Conservation (phyloP, 495 filamentous ascomycete species). For the Penicillium goetzii region DNA sequence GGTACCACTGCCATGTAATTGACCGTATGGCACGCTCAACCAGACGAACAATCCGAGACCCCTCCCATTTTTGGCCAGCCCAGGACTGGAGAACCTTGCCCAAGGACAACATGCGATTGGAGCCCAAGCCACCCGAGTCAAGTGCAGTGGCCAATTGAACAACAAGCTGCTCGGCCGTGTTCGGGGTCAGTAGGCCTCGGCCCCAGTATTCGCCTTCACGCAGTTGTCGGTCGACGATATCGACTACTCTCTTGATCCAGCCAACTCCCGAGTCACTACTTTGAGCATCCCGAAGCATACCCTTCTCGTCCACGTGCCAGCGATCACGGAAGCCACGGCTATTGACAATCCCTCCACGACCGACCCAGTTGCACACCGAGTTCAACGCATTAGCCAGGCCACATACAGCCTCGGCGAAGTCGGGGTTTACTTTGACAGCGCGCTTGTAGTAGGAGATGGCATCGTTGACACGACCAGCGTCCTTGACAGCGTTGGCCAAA, state of each 20-base stretch:
- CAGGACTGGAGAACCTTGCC: conserved; percentile 62
- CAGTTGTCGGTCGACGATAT: conserved; percentile 91
- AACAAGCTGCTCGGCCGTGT: conserved; percentile 54
- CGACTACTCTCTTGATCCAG: conserved; percentile 94
- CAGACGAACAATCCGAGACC: conserved; percentile 80
- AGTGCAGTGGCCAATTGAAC: conserved; percentile 47
- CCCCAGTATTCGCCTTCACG: conserved; percentile 89
- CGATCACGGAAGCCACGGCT: conserved; percentile 76
- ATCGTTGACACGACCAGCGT: conserved; percentile 89
- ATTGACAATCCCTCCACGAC: conserved; percentile 80
- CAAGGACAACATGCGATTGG: conserved; percentile 41
- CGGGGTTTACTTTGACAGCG: conserved; percentile 86
- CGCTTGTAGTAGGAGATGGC: conserved; percentile 91
- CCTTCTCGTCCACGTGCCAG: conserved; percentile 91
- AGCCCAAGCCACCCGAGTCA: conserved; percentile 35
- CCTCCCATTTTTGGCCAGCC: conserved; percentile 83
- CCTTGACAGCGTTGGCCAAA: conserved; percentile 96
- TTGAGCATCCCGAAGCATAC: conserved; percentile 78
- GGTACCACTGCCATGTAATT: conserved; percentile 86
- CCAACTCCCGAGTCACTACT: conserved; percentile 64
- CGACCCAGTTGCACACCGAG: conserved; percentile 94
- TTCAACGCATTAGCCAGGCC: conserved; percentile 95
- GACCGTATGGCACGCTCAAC: conserved; percentile 81
- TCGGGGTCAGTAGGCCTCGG: conserved; percentile 65
- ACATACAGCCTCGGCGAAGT: conserved; percentile 97